Conservation (phyloP, 2,329 filamentous ascomycete species). For the Hymenoscyphus linearis region DNA sequence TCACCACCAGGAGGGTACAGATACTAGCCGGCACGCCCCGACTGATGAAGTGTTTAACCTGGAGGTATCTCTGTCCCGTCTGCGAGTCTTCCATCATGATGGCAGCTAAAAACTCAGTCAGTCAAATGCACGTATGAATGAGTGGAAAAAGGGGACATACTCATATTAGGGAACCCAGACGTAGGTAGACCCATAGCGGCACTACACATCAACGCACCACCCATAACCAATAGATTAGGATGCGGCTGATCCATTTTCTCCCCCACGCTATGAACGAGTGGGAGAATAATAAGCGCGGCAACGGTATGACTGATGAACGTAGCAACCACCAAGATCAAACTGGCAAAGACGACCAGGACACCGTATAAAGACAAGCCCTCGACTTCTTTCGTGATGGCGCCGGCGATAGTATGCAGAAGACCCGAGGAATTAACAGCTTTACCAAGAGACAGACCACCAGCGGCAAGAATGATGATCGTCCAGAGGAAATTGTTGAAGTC, state of each 20-base stretch:
- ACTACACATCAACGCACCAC: constrained; percentile 89
- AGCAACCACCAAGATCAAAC: constrained; percentile 82
- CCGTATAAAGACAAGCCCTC: constrained; percentile 77
- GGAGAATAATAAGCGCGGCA: constrained; percentile 88
- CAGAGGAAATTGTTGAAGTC: constrained; percentile 99
- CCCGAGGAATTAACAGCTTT: constrained; percentile 94
- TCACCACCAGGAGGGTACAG: constrained; percentile 72
- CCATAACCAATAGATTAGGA: constrained; percentile 94
- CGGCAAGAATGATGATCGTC: constrained; percentile 98
- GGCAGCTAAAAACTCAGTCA: no score
- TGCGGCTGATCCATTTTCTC: constrained; percentile 80
- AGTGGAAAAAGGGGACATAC: constrained; percentile 57
- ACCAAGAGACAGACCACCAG: constrained; percentile 84
- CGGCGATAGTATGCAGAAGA: constrained; percentile 81
- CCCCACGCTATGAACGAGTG: constrained; percentile 83
- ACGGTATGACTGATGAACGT: constrained; percentile 98
- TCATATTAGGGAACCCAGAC: constrained; percentile 98
- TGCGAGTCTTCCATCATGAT: constrained; percentile 98
- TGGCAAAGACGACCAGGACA: constrained; percentile 79
- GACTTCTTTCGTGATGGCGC: constrained; percentile 67
- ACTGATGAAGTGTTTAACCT: constrained; percentile 91
- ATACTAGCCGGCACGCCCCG: constrained; percentile 86
- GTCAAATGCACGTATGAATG: no score
- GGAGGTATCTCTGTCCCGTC: constrained; percentile 84
- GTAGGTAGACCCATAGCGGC: constrained; percentile 97